Percentiles rank a stretch among this genome's conserved stretches.
Conservation (phyloP, 495 filamentous ascomycete species). For the Aspergillus avenaceus region DNA sequence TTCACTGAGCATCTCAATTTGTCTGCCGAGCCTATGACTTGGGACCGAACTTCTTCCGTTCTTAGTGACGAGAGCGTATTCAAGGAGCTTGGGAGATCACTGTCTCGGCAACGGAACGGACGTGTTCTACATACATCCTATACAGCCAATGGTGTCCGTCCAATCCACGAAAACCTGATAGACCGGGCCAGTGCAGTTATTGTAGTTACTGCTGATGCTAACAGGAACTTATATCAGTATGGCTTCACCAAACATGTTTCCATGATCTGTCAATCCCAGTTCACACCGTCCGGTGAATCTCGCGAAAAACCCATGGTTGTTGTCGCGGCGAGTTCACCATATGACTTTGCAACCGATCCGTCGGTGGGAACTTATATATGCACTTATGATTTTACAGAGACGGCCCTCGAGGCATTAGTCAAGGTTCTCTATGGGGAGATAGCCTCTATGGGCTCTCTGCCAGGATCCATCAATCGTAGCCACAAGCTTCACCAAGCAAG, state of each 20-base stretch:
- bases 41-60: slow-evolving; percentile 61
- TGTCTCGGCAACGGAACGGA: slow-evolving; percentile 75
- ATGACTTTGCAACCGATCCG: slow-evolving; percentile 91
- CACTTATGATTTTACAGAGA: slow-evolving; percentile 92
- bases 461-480: slow-evolving; percentile 77
- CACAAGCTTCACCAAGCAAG: slow-evolving; percentile 75
- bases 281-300: slow-evolving; percentile 49
- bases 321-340: slow-evolving; percentile 86
- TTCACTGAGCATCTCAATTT: slow-evolving; percentile 46
- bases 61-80: slow-evolving; percentile 88
- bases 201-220: slow-evolving; percentile 84
- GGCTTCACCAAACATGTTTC: slow-evolving; percentile 90
- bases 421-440: slow-evolving; percentile 77
- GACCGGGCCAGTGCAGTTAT: slow-evolving; percentile 81
- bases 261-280: slow-evolving; percentile 83
- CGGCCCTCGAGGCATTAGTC: slow-evolving; percentile 76
- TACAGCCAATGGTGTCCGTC: slow-evolving; percentile 82
- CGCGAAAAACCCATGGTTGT: slow-evolving; percentile 68
- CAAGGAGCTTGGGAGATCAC: slow-evolving; percentile 72
- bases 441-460: slow-evolving; percentile 64
- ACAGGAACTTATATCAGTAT: slow-evolving; percentile 83
- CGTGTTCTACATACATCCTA: slow-evolving; percentile 88
- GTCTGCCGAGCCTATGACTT: slow-evolving; percentile 51
- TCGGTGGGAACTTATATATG: slow-evolving; percentile 84
- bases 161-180: slow-evolving; percentile 85